Evolutionary conservation across 169 alveolate species (phyloP), one percentile per base, ranked within the genome.

Genomic region (Plasmodium falciparum): DNA sequence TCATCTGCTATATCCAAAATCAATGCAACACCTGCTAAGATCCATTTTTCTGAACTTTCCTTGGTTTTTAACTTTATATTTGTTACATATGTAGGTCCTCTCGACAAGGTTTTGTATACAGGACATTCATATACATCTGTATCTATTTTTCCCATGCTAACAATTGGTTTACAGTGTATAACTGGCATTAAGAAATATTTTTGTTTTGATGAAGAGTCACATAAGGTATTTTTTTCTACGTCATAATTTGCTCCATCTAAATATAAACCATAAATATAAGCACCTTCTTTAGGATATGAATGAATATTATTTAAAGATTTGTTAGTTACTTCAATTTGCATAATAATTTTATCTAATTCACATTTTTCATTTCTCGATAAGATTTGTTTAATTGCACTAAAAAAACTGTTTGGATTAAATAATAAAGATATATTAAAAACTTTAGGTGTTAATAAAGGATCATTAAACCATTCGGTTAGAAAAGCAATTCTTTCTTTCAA

Each of bases 1-100:
- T 95, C 97, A 49, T 97, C 97, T 80, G 98, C 99, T 72, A 97
- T 97, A 90, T 98, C 99, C 70, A 98, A 93, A 50, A 98, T 96
- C 86, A 98, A 94, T 15, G 99, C 99, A 56, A 97, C 99, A 29
- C 99, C 99, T 29, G 98, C 99, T 33, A 98, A 89, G 62, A 97
- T 94, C 99, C 99, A 98, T 93, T 97, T 98, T 58, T 97, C 98
- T 4, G 99, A 97, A 39, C 97, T 97, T 20, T 88, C 94, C 93
- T 97, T 97, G 8, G 99, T 97, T 88, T 98, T 95, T 69, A 98
- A 96, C 92, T 98, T 97, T 12, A 99, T 99, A 90, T 95, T 95
- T 94, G 97, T 97, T 73, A 98, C 98, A 73, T 95, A 98, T 43
- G 99, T 96, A 33, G 96, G 95, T 50, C 99, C 99, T 76, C 99